Evolutionary conservation across 768 basidiomycete genomes (phyloP).

Genomic region (Holtermannia corniformis): DNA sequence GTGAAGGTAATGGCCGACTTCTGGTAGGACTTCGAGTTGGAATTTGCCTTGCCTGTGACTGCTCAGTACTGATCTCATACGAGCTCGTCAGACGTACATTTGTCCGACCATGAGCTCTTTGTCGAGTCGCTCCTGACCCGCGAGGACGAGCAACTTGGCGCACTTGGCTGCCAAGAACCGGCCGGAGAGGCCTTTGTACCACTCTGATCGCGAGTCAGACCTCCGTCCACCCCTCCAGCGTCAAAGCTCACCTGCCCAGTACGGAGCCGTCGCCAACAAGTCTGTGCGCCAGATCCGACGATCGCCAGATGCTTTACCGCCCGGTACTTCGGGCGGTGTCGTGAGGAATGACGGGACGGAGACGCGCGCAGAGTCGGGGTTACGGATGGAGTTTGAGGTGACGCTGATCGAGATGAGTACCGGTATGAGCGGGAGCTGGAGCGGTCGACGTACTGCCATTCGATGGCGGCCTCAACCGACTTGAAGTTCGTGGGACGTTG

Average conservation of each 20-base stretch:
- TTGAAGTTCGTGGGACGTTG: conserved; percentile 77
- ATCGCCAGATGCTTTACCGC: conserved; percentile 46
- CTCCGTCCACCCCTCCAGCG: not conserved
- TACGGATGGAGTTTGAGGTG: conserved; percentile 70
- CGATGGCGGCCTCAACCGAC: conserved; percentile 71
- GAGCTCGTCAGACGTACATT: conserved; percentile 54
- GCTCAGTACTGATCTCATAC: not conserved
- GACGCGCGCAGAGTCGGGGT: conserved; percentile 68
- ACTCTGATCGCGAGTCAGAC: conserved; percentile 50
- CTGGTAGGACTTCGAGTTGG: conserved; percentile 76
- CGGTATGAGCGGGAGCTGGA: not conserved
- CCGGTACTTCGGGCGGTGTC: conserved; percentile 33
- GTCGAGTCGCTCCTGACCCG: conserved; percentile 87
- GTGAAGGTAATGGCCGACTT: conserved; percentile 88
- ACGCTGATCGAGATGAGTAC: conserved; percentile 49
- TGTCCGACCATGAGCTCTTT: conserved; percentile 90
- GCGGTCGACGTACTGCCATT: conserved; percentile 74
- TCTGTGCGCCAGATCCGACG: conserved; percentile 85
- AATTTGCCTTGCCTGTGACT: conserved; percentile 57
- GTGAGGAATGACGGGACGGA: conserved; percentile 74
- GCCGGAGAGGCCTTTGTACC: conserved; percentile 77
- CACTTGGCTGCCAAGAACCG: conserved; percentile 67
- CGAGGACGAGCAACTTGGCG: conserved; percentile 78
- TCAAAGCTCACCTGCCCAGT: conserved; percentile 66
- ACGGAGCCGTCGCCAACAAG: conserved; percentile 70